Conservation (phyloP, 768 basidiomycete genomes). For the Boletus vinaceobasis region DNA sequence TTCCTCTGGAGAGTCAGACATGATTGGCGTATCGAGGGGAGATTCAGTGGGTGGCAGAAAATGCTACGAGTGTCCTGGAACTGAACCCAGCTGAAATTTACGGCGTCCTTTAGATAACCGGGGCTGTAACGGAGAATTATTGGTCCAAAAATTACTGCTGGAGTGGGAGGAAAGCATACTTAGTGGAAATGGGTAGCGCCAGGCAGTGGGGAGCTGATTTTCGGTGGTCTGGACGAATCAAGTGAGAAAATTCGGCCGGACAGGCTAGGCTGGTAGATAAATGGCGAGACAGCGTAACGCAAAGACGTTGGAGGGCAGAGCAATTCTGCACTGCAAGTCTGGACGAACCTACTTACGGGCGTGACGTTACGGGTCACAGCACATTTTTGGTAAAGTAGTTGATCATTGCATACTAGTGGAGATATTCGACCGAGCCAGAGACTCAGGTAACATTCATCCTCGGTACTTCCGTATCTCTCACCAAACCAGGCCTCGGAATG, state of each 20-base stretch:
- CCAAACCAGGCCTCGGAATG: neutral
- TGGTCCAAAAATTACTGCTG: slow-evolving; percentile 4
- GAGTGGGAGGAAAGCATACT: slow-evolving; percentile 10
- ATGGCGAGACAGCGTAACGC: slow-evolving; percentile 6
- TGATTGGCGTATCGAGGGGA: slow-evolving; percentile 14
- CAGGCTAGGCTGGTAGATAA: slow-evolving; percentile 6
- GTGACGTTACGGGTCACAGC: slow-evolving; percentile 37
- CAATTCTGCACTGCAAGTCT: slow-evolving; percentile 25
- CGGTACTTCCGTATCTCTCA: neutral
- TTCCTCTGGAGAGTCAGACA: slow-evolving; percentile 39
- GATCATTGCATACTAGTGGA: slow-evolving; percentile 25
- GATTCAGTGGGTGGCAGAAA: slow-evolving; percentile 13
- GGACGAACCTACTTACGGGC: slow-evolving; percentile 36
- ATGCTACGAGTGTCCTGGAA: slow-evolving; percentile 10
- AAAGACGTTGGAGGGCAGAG: slow-evolving; percentile 25
- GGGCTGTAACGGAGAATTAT: slow-evolving; percentile 8
- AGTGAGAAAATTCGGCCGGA: slow-evolving; percentile 3
- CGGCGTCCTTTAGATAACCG: neutral
- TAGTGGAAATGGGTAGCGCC: slow-evolving; percentile 11
- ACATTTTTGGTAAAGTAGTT: slow-evolving; percentile 32
- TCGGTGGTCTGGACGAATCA: slow-evolving; percentile 12
- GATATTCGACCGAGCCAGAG: slow-evolving; percentile 11
- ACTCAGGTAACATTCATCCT: neutral
- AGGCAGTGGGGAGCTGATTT: slow-evolving; percentile 6
- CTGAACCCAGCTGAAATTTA: slow-evolving; percentile 6